These are phyloP conservation scores for Podila verticillata DNA, from an alignment of 192 early-diverging fungal species.

Conservation along the genomic window DNA sequence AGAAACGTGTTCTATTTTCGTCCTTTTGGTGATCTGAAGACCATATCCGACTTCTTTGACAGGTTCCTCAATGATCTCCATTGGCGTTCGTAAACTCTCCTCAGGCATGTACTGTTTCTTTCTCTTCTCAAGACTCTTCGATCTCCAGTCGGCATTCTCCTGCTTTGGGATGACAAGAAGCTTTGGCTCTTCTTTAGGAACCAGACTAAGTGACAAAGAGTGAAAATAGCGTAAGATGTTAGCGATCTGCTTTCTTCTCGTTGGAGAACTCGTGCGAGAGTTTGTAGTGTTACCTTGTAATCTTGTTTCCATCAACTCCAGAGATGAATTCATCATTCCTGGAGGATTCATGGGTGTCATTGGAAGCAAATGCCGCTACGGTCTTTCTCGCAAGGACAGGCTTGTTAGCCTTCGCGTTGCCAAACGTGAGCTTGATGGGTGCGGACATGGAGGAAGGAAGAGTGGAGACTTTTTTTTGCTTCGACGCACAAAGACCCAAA, in stretches of 20 bases:
- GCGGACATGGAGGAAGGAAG: background rate
- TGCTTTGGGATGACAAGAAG: constrained; percentile 55
- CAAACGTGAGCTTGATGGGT: constrained; percentile 38
- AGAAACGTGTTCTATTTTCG: constrained; percentile 14
- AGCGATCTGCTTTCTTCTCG: background rate
- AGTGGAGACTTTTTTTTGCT: too few relatives aligned
- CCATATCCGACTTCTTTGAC: constrained; percentile 22
- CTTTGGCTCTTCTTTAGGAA: constrained; percentile 40
- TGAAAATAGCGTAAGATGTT: background rate
- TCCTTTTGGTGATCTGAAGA: constrained; percentile 45
- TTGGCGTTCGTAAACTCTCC: background rate
- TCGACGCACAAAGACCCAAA: too few relatives aligned
- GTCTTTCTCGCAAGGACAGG: constrained; percentile 21
- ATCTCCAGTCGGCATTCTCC: constrained; percentile 56
- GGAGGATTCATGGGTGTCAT: constrained; percentile 46
- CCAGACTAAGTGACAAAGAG: constrained; percentile 29
- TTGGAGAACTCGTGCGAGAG: background rate
- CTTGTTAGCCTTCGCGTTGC: constrained; percentile 2
- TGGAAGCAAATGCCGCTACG: constrained; percentile 33
- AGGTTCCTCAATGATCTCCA: constrained; percentile 9
- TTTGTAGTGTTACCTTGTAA: constrained; percentile 46
- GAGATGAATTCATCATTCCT: constrained; percentile 51
- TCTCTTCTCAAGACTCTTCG: constrained; percentile 45
- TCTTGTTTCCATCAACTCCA: constrained; percentile 60
- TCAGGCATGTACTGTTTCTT: constrained; percentile 43